Evolutionary conservation across 371 early-diverging fungal genomes (phyloP), one percentile per base, ranked within the genome.

Genomic region (Nosema muscidifuracis): DNA sequence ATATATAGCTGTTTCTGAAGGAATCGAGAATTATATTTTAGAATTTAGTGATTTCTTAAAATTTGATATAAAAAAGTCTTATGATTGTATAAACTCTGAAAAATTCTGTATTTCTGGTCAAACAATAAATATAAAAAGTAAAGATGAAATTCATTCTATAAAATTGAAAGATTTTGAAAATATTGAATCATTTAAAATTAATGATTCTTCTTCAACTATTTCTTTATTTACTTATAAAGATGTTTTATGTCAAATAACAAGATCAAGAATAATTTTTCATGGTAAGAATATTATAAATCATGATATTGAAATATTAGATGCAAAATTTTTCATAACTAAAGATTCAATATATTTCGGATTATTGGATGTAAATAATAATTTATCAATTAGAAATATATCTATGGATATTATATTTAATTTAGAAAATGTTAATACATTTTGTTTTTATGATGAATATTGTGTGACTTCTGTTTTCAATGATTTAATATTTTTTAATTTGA

Each of bases 41-140:
- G 22, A 36, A 24, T 33, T 66, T 3, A 43, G 44, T 28, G 34
- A 36, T 24, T 53, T 40, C 13, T 53, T 66, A 22, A 51, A 51
- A 10, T 20, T 53, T 34, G 56, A 66, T 34, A 47, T 66, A 20
- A 20, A 36, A 40, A 66, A 66, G 47, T 34, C 47, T 18, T 20
- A 13, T 7, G 55, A 47, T n/a, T 47, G 47, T 47, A n/a, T 47
- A 47, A 47, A 47, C n/a, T 47, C n/a, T 47, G 47, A 47, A 20
- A 47, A 47, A 47, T 10, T 47, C n/a, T 47, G 4, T 6, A 10
- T 6, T 6, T 12, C 4, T 4, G 47, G n/a, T 47, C 4, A n/a
- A 12, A 47, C 4, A 12, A 12, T 47, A 10, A 10, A n/a, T n/a
- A 47, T 47, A 47, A 47, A 47, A 47, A n/a, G n/a, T n/a, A 20